Evolutionary conservation across 2,329 filamentous ascomycete species (phyloP), one percentile per base, ranked within the genome.

Genomic region (Calonectria pseudoturangicola): DNA sequence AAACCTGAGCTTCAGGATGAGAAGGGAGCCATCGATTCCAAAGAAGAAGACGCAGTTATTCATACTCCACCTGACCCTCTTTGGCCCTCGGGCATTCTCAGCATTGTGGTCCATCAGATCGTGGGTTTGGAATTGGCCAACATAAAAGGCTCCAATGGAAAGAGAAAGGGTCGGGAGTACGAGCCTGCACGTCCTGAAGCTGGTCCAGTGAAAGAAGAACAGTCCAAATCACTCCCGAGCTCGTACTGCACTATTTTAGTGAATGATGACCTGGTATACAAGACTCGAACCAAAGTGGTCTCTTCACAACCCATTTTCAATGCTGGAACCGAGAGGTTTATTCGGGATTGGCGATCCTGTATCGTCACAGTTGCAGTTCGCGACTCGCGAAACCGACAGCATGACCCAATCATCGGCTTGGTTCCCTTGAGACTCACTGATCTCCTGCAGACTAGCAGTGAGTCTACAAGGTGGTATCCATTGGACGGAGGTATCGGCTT

Each of bases 241-340:
- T 94, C 95, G 47, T 99, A 99, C 85, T 98, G 96, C 86, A 98
- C 95, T 1, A 96, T 99, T 68, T 85, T 97, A 13, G 88, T 94
- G 83, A 98, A 98, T 77, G 96, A 98, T 80, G 92, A 97, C 79
- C 85, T 98, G 77, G 90, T 95, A 21, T 98, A 98, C 87, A 95
- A 96, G 81, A 98, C 96, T n/a, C 92, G 97, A 80, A 92, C 95
- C 43, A 98, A 99, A 87, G 96, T 96, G 4, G 94, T 98, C 9
- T 97, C 94, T 43, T 97, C 95, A 66, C 96, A 97, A 82, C 97
- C 97, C 1, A 98, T 98, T 75, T 98, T 98, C 89, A 98, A 98
- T 79, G 96, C 97, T 3, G 96, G 96, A 72, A 98, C 96, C 0
- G 97, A 99, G 81, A 91, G 93, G 15, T 98, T 98, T 79, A 87